These are phyloP conservation scores for Gnaphalium uliginosum DNA, from an alignment of 129 eudicot species.

Conservation along the genomic window DNA sequence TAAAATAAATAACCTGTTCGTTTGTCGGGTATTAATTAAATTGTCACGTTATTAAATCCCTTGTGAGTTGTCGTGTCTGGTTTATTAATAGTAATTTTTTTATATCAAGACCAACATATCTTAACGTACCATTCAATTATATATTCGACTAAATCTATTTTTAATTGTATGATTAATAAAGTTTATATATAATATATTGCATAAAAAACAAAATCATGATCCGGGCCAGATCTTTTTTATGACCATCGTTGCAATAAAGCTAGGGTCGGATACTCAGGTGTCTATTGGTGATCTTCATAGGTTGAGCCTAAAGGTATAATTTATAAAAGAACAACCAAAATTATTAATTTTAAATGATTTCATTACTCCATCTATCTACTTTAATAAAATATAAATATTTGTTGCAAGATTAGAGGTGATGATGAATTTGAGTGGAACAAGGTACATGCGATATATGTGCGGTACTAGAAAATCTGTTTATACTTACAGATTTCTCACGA, in stretches of 20 bases:
- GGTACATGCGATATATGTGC: no score
- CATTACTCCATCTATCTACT: not conserved
- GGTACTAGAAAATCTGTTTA: no score
- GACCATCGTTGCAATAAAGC: slow-evolving; percentile 2
- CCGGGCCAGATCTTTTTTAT: slow-evolving; percentile 1
- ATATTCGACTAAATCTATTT: not conserved
- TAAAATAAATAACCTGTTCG: no score
- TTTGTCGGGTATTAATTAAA: no score
- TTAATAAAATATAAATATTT: not conserved
- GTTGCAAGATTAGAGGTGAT: no score
- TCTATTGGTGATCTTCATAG: slow-evolving; percentile 25
- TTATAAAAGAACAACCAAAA: not conserved
- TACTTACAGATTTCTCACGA: no score
- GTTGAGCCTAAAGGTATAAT: slow-evolving; percentile 11
- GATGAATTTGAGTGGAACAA: no score
- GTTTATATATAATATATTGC: not conserved
- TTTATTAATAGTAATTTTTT: not conserved
- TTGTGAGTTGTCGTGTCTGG: no score
- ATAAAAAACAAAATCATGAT: not conserved
- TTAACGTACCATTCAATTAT: not conserved
- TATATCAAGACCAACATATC: not conserved
- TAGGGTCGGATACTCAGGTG: slow-evolving; percentile 10
- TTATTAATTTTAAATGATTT: not conserved
- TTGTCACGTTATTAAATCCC: no score
- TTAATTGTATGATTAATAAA: not conserved